A percentile compares a stretch with the other conserved stretches of the same genome.
These are phyloP conservation scores for Russula foetens DNA, from an alignment of 768 basidiomycete species.

Conservation along the genomic window DNA sequence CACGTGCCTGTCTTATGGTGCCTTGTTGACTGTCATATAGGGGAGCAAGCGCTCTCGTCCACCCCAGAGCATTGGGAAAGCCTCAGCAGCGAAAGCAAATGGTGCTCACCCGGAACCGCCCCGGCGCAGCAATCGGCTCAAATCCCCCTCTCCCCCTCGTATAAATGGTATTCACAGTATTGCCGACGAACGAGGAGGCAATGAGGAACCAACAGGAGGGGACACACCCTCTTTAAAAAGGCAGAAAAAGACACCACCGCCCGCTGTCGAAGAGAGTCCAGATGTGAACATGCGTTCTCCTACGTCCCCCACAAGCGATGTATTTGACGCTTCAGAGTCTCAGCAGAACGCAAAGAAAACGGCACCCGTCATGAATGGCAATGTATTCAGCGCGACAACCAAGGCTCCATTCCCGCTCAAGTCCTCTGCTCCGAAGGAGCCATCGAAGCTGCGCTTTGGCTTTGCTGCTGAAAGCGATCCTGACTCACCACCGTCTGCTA, in stretches of 20 bases:
- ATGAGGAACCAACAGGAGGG: constrained; percentile 34
- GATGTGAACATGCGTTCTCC: constrained; percentile 28
- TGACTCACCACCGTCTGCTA: constrained; percentile 7
- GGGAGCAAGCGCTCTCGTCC: constrained; percentile 75
- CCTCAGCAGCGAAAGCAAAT: constrained; percentile 17
- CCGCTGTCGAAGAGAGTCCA: constrained; percentile 27
- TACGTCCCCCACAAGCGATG: constrained; percentile 25
- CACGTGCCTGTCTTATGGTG: constrained; percentile 19
- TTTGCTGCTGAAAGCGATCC: constrained; percentile 43
- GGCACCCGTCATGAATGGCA: constrained; percentile 17
- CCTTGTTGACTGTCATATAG: constrained; percentile 30
- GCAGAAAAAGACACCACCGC: constrained; percentile 32
- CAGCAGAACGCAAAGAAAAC: constrained; percentile 17
- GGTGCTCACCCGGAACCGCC: constrained; percentile 15
- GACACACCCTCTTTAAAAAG: constrained; percentile 37
- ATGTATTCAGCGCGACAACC: constrained; percentile 19
- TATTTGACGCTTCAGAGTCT: constrained; percentile 34
- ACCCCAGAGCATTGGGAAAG: constrained; percentile 45
- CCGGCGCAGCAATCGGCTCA: constrained; percentile 22
- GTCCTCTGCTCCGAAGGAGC: constrained; percentile 58
- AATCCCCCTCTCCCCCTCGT: constrained; percentile 18
- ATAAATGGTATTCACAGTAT: constrained; percentile 3
- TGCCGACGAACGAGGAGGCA: constrained; percentile 12
- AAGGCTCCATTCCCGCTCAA: constrained; percentile 32
- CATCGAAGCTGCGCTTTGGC: constrained; percentile 71